Conservation (phyloP, 768 basidiomycete species). For the Xerocomus potaroensis region DNA sequence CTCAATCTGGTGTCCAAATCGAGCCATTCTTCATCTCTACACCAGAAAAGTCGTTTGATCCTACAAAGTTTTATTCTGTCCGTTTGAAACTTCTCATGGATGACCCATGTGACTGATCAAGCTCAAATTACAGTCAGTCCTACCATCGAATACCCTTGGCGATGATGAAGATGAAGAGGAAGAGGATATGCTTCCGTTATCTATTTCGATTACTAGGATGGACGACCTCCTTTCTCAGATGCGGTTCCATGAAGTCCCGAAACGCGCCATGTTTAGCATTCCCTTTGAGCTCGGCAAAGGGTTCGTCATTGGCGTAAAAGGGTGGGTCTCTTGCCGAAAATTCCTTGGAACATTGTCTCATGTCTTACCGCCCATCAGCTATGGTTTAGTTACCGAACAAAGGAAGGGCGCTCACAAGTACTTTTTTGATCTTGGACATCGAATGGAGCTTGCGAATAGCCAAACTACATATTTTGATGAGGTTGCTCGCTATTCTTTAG, state of each 20-base stretch:
- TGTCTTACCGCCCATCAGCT: conserved; percentile 44
- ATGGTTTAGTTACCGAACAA: conserved; percentile 85
- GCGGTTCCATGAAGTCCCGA: conserved; percentile 78
- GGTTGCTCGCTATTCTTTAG: conserved; percentile 27
- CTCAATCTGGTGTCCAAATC: conserved; percentile 70
- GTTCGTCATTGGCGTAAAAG: conserved; percentile 77
- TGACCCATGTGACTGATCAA: conserved; percentile 6
- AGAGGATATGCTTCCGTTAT: conserved; percentile 54
- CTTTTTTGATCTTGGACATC: conserved; percentile 74
- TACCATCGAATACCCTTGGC: conserved; percentile 48
- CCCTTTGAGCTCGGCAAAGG: conserved; percentile 75
- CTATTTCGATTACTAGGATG: conserved; percentile 72
- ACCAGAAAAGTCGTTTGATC: conserved; percentile 61
- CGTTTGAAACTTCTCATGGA: conserved; percentile 18
- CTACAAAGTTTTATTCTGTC: conserved; percentile 77
- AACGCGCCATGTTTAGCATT: conserved; percentile 76
- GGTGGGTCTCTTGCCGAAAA: conserved; percentile 41
- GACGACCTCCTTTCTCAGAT: conserved; percentile 76
- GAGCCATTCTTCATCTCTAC: conserved; percentile 89
- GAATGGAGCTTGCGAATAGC: conserved; percentile 69
- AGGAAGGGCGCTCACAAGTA: conserved; percentile 79
- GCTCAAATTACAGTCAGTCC: conserved; percentile 46
- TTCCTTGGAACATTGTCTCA: neutral
- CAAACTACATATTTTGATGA: conserved; percentile 76
- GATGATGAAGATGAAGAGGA: conserved; percentile 45